Base-by-base conservation (phyloP, 2,329 filamentous ascomycete species). In the Akanthomyces uredinophilus region DNA sequence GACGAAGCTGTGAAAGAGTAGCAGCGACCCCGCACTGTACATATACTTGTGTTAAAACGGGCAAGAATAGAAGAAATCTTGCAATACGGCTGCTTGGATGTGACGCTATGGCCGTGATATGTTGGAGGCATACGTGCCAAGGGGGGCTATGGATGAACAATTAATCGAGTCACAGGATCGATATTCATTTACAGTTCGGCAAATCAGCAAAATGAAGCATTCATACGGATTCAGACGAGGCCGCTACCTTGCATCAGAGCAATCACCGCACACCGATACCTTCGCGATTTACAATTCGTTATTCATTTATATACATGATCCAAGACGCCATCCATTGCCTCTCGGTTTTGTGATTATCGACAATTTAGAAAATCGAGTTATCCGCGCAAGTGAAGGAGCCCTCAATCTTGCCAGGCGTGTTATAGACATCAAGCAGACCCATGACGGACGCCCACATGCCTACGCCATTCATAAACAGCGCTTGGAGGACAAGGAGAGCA, bases 401-500 rank as follows among this genome's bases (percentile, higher is more conserved):
- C 53, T 69, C 65, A 35, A 74, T 66, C 14, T 66, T 63, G 57
- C 67, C 69, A 8, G 68, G 66, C 16, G 67, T 64, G 47, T 68
- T 65, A 60, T 69, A 74, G 50, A 73, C 66, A 46, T 73, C 71
- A 46, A 70, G 60, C 64, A 75, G 64, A 57, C 69, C 70, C 11
- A 67, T 68, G 35, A 75, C 68, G 37, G 72, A 70, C 14, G 73
- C 70, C 71, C 72, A 75, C 63, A 75, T 65, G 20, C 73, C 73
- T 22, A 70, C 72, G 13, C 68, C 68, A 63, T 75, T 75, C 68
- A 74, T 73, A 60, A 75, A 74, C 35, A 74, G 59, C 16, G 72
- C 68, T 53, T 72, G 70, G 49, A 68, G 27, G 24, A 75, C 70
- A 32, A 74, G 70, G 55, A 72, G 68, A 14, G 60, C 64, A 54